Conservation (phyloP, 805 yeast species). For the Vanderwaltozyma polyspora region DNA sequence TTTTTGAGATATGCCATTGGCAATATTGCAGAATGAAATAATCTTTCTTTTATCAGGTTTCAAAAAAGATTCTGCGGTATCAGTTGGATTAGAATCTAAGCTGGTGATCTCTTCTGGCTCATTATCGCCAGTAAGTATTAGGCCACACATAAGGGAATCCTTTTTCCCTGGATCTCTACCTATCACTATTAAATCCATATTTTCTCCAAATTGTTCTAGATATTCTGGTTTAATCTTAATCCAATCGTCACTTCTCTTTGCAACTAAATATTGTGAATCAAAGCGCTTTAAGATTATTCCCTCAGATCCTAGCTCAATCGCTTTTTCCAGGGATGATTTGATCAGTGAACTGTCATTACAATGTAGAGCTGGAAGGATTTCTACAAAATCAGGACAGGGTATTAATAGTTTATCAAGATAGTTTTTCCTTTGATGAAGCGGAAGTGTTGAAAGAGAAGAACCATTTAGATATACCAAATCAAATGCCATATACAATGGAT, state of each 20-base stretch:
- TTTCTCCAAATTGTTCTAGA: conserved; percentile 74
- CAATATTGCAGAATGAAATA: conserved; percentile 64
- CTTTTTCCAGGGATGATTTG: conserved; percentile 40
- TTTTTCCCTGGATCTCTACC: conserved; percentile 72
- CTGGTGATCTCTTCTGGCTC: neutral
- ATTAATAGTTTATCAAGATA: conserved; percentile 37
- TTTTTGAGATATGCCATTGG: conserved; percentile 66
- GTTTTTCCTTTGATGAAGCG: conserved; percentile 46
- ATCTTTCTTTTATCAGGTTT: conserved; percentile 17
- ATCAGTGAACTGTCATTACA: conserved; percentile 44
- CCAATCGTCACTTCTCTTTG: conserved; percentile 60
- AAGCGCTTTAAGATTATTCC: conserved; percentile 72
- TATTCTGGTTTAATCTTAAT: conserved; percentile 87
- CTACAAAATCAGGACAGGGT: conserved; percentile 34
- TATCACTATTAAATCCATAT: conserved; percentile 65
- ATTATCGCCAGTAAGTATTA: conserved; percentile 17
- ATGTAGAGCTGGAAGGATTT: conserved; percentile 32
- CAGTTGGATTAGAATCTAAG: conserved; percentile 2
- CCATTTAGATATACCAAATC: conserved; percentile 70
- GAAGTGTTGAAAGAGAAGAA: conserved; percentile 39
- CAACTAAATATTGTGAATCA: conserved; percentile 45
- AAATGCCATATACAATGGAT: conserved; percentile 54
- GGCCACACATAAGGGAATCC: conserved; percentile 59
- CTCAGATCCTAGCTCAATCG: conserved; percentile 57
- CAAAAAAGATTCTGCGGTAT: too few relatives aligned